Evolutionary conservation across 2,329 filamentous ascomycete genomes (phyloP).

Genomic region (Trichoderma sp.): DNA sequence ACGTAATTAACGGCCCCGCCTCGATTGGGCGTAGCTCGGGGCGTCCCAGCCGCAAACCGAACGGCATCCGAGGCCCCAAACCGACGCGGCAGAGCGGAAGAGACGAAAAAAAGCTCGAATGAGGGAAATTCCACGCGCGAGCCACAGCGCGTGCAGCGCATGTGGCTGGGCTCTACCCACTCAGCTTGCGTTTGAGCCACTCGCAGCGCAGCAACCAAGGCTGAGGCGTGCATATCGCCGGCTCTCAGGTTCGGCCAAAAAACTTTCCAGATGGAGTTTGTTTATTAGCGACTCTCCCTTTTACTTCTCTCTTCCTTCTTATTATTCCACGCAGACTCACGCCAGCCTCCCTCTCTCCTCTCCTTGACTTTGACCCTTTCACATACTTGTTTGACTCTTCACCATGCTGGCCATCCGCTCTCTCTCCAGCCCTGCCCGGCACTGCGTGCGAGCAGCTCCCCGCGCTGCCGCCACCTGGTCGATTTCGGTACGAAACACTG

Average conservation of each 20-base stretch:
- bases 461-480: conserved; percentile 51
- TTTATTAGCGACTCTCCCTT: conserved; percentile 26
- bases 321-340: conserved; percentile 25
- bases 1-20: background rate
- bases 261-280: conserved; percentile 11
- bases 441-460: conserved; percentile 72
- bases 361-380: conserved; percentile 26
- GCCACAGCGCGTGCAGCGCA: conserved; percentile 27
- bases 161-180: conserved; percentile 28
- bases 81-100: conserved; percentile 28
- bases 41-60: conserved; percentile 31
- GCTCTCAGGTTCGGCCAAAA: conserved; percentile 28
- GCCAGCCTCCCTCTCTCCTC: conserved; percentile 28
- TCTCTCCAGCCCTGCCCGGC: conserved; percentile 72
- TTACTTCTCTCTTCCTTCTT: background rate
- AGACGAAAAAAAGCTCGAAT: conserved; percentile 23
- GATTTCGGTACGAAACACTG: conserved; percentile 36
- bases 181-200: conserved; percentile 17
- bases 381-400: conserved; percentile 35
- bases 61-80: conserved; percentile 35
- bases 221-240: conserved; percentile 27
- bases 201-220: conserved; percentile 23
- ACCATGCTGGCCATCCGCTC: conserved; percentile 83
- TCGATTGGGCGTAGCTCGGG: conserved; percentile 27
- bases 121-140: conserved; percentile 24